These are phyloP conservation scores for Hemileccinum rubropunctum DNA, from an alignment of 768 basidiomycete species.

Conservation along the genomic window DNA sequence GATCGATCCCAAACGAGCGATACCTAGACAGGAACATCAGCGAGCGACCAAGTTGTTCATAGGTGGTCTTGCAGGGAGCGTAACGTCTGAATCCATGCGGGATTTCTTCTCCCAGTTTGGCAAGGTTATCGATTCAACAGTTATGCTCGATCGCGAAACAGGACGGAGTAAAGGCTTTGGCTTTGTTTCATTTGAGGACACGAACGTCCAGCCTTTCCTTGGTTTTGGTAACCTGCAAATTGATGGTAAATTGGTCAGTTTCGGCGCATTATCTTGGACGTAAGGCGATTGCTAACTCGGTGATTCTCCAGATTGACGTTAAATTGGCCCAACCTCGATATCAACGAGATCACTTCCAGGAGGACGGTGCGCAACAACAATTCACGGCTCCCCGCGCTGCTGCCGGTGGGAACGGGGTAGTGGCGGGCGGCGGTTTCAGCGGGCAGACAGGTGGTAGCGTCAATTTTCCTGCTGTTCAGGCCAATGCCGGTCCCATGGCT, in stretches of 20 bases:
- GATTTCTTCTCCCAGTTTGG: constrained; percentile 94
- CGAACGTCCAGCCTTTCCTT: constrained; percentile 86
- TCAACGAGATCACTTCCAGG: constrained; percentile 66
- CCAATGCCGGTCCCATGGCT: constrained; percentile 21
- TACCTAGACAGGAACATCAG: constrained; percentile 93
- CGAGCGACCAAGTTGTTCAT: constrained; percentile 95
- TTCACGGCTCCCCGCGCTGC: constrained; percentile 6
- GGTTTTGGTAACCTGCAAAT: constrained; percentile 87
- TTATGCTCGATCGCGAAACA: constrained; percentile 97
- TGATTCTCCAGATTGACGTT: constrained; percentile 77
- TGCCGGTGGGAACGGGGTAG: constrained; percentile 11
- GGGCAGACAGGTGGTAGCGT: constrained; percentile 32
- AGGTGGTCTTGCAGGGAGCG: constrained; percentile 86
- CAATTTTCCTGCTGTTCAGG: constrained; percentile 34
- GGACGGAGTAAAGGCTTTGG: constrained; percentile 96
- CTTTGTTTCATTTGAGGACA: constrained; percentile 93
- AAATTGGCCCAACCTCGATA: constrained; percentile 93
- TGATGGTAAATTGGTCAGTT: constrained; percentile 88
- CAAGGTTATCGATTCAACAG: constrained; percentile 94
- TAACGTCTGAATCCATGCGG: constrained; percentile 92
- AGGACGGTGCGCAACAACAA: constrained; percentile 34
- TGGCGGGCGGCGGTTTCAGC: constrained; percentile 24
- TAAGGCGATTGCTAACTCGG: background rate
- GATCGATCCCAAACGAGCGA: constrained; percentile 99
- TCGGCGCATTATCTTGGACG: background rate